phyloP scores from a whole-genome alignment of 345 rosid species.

The Populus alba region DNA sequence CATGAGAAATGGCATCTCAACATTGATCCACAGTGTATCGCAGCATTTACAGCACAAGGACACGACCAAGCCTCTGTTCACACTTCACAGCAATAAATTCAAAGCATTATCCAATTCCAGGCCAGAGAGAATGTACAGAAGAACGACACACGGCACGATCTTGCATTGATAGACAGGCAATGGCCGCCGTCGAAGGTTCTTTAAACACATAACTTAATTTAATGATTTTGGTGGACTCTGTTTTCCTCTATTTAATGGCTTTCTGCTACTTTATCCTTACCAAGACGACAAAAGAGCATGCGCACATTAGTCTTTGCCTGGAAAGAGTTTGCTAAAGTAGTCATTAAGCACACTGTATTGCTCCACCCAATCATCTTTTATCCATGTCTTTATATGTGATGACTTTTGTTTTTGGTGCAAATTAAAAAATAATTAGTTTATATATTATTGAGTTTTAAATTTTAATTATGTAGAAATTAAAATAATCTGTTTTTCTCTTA shows the following conservation, averaged over 20 bases:
- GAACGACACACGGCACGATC: background rate
- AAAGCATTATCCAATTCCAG: background rate
- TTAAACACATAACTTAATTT: slow-evolving; percentile 6
- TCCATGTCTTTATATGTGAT: background rate
- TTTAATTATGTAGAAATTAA: too few relatives aligned
- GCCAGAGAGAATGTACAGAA: background rate
- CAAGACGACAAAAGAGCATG: slow-evolving; percentile 25
- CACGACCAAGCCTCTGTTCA: background rate
- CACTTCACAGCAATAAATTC: background rate
- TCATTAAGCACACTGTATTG: slow-evolving; percentile 1
- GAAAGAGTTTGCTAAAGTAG: slow-evolving; percentile 11
- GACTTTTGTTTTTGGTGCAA: too few relatives aligned
- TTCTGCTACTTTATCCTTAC: background rate
- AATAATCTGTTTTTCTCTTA: too few relatives aligned
- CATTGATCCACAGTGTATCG: background rate
- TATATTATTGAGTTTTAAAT: too few relatives aligned
- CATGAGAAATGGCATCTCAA: background rate
- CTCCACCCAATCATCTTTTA: too few relatives aligned
- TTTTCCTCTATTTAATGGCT: background rate
- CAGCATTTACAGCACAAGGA: background rate
- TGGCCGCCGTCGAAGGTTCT: slow-evolving; percentile 18
- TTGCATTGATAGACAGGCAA: background rate
- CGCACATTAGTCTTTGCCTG: slow-evolving; percentile 26
- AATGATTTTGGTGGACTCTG: background rate
- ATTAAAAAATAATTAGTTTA: too few relatives aligned